Base-by-base conservation (phyloP, 2,329 filamentous ascomycete genomes). In the Arthrobotrys conoides region DNA sequence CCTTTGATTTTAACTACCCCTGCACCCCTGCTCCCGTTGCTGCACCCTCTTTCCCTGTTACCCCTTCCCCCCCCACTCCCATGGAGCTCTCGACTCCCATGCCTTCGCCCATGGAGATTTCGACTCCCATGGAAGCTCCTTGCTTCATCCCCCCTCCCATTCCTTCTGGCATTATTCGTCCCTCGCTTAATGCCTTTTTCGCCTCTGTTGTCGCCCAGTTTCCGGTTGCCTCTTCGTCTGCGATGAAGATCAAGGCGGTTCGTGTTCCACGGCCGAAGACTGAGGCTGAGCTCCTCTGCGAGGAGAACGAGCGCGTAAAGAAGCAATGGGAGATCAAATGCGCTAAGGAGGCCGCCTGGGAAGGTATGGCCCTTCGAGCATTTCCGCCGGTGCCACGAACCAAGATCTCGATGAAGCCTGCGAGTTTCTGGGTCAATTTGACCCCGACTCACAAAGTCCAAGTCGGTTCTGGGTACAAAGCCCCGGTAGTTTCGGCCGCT, bases 191-290 rank as follows among this genome's bases (percentile, higher is more conserved):
- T 41, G 12, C 30, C 30, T 30, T 30, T 5, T n/a, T 14, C 9
- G 24, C 14, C 12, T 41, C 16, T 5, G 14, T 51, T 3, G 30
- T 36, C 48, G 27, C 51, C 48, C 48, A 36, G 18, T 6, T 38
- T 33, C 12, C 24, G 59, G 51, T 12, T 14, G 36, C 36, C 14
- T n/a, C 20, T 41, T 55, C 53, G 9, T 27, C 57, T 41, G 12
- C 12, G 10, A n/a, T 30, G 33, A 38, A 72, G 59, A 65, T 59
- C 2, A 57, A 49, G 48, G 69, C 69, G 3, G 18, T 20, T 46
- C 44, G 44, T 16, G 9, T 46, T 18, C 44, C 16, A 46, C n/a
- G 12, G 14, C 20, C 36, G 46, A 48, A 48, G 36, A 36, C 38
- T 16, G 20, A 24, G 59, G 33, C 59, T 24, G 59, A 44, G 6